These are phyloP conservation scores for Hypoxylon subgilvum DNA, from an alignment of 495 filamentous ascomycete genomes.

Conservation along the genomic window DNA sequence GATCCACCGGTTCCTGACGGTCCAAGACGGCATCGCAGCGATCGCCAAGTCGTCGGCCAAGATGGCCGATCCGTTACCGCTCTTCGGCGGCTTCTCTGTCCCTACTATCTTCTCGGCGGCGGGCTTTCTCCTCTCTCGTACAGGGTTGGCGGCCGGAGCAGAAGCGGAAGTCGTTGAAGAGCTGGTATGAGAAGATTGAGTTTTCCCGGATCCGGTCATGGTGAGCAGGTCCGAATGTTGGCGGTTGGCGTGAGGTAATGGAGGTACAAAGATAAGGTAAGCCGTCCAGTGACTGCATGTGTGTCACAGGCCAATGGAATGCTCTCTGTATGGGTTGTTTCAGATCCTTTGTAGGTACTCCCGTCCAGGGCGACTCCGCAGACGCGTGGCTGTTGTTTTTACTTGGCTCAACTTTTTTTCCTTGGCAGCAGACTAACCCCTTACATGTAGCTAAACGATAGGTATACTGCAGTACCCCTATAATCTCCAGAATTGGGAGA, in stretches of 20 bases:
- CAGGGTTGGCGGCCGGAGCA: constrained; percentile 1
- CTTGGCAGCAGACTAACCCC: too few species aligned
- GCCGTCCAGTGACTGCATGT: constrained; percentile 72
- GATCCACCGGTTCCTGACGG: constrained; percentile 68
- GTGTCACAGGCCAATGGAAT: too few species aligned
- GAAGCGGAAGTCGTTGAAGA: constrained; percentile 24
- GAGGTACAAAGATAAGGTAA: constrained; percentile 5
- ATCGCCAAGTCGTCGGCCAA: neutral
- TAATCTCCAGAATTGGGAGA: too few species aligned
- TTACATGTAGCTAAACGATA: too few species aligned
- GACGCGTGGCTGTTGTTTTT: constrained; percentile 6
- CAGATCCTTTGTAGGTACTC: too few species aligned
- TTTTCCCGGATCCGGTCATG: constrained; percentile 27
- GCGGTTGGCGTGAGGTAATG: constrained; percentile 9
- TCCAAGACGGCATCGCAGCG: constrained; percentile 40
- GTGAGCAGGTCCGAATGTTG: constrained; percentile 22
- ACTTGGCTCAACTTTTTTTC: too few species aligned
- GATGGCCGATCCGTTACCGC: neutral
- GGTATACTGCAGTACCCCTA: too few species aligned
- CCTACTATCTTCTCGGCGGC: neutral
- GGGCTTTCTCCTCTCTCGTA: constrained; percentile 8
- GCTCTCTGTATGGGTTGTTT: too few species aligned
- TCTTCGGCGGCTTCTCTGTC: neutral
- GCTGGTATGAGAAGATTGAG: constrained; percentile 1
- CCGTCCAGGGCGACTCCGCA: neutral